These are phyloP conservation scores for Apodospora peruviana DNA, from an alignment of 495 filamentous ascomycete species.

Conservation along the genomic window DNA sequence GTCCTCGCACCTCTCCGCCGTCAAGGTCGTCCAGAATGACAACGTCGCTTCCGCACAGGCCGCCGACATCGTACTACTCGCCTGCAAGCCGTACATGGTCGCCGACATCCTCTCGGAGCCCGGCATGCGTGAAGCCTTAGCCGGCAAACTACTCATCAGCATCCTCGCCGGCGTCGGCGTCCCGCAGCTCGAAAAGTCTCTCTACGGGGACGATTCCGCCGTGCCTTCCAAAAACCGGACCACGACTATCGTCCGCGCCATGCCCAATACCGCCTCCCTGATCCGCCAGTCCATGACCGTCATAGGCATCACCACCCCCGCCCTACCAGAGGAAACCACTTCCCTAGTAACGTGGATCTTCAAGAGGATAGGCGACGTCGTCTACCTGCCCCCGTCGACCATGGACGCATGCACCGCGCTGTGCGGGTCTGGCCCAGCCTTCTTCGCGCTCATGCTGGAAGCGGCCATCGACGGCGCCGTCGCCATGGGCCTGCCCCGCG, in stretches of 20 bases:
- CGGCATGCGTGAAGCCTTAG: conserved; percentile 64
- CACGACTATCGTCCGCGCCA: conserved; percentile 64
- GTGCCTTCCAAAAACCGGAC: conserved; percentile 24
- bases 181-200: conserved; percentile 52
- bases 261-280: conserved; percentile 70
- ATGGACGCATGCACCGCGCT: conserved; percentile 76
- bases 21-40: conserved; percentile 43
- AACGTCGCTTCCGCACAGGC: conserved; percentile 55
- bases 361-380: conserved; percentile 60
- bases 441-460: conserved; percentile 73
- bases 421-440: conserved; percentile 74
- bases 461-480: conserved; percentile 73
- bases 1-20: conserved; percentile 36
- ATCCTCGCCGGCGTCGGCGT: conserved; percentile 78
- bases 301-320: conserved; percentile 55
- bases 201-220: conserved; percentile 41
- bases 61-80: conserved; percentile 63
- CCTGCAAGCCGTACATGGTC: conserved; percentile 75
- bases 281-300: conserved; percentile 80
- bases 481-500: conserved; percentile 72
- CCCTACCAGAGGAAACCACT: conserved; percentile 44
- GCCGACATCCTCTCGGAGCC: conserved; percentile 54
- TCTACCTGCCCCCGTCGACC: conserved; percentile 53
- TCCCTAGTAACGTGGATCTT: conserved; percentile 74
- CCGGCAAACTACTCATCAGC: conserved; percentile 75